These are phyloP conservation scores for Nannochloropsis granulata DNA, from an alignment of 108 stramenopile species.

Conservation along the genomic window DNA sequence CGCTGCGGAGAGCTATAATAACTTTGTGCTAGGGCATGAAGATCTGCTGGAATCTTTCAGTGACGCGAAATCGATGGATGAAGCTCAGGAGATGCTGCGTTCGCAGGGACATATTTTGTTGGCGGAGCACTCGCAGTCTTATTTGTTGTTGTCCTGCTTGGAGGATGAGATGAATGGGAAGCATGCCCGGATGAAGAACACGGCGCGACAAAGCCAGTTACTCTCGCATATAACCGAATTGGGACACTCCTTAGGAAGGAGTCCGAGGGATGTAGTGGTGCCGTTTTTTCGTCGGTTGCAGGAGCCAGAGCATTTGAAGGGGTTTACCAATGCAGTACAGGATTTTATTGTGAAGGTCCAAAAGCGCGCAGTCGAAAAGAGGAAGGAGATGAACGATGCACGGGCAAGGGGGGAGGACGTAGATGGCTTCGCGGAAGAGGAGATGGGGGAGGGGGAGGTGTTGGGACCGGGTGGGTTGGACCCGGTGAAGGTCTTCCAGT, in stretches of 20 bases:
- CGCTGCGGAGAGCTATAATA: slow-evolving; percentile 67
- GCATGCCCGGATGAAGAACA: slow-evolving; percentile 79
- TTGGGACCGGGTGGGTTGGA: slow-evolving; percentile 92
- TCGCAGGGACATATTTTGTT: slow-evolving; percentile 67
- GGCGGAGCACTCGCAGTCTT: slow-evolving; percentile 88
- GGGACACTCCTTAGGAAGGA: slow-evolving; percentile 64
- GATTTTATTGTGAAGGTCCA: slow-evolving; percentile 66
- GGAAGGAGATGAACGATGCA: slow-evolving; percentile 73
- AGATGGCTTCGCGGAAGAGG: slow-evolving; percentile 15
- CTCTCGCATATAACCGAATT: slow-evolving; percentile 90
- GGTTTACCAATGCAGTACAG: slow-evolving; percentile 62
- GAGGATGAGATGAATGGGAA: slow-evolving; percentile 99
- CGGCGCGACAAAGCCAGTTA: slow-evolving; percentile 62
- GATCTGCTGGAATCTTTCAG: slow-evolving; percentile 73
- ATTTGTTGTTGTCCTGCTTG: slow-evolving; percentile 73
- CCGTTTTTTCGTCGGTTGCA: slow-evolving; percentile 78
- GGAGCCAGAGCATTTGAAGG: slow-evolving; percentile 53
- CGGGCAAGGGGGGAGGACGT: slow-evolving; percentile 40
- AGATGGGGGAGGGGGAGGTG: not conserved
- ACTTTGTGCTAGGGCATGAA: slow-evolving; percentile 77
- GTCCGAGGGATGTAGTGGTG: slow-evolving; percentile 89
- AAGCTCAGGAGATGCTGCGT: slow-evolving; percentile 65
- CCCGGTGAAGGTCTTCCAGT: slow-evolving; percentile 86
- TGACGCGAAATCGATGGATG: slow-evolving; percentile 48
- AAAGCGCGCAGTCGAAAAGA: slow-evolving; percentile 73